Evolutionary conservation across 2,329 filamentous ascomycete genomes (phyloP).

Genomic region (Calcarisporium arbuscula): DNA sequence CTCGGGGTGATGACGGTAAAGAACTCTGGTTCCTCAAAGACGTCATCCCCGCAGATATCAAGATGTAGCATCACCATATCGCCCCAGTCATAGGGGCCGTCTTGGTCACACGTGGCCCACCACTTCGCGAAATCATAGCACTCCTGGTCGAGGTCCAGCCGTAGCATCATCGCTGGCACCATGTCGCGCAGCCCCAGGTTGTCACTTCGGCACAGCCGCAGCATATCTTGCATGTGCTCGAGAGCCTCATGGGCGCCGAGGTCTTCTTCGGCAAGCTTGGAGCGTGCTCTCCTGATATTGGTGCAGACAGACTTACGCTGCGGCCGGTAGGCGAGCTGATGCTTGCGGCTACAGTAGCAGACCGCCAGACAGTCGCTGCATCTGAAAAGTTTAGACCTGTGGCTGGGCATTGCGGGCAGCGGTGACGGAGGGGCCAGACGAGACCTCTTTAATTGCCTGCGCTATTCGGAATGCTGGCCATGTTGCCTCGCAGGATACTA

Average conservation of each 20-base stretch:
- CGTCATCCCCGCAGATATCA: constrained; percentile 30
- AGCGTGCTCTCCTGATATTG: constrained; percentile 23
- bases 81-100: constrained; percentile 13
- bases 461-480: too few species aligned
- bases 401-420: too few species aligned
- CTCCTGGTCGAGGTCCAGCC: constrained; percentile 43
- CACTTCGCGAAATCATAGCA: constrained; percentile 38
- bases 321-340: constrained; percentile 31
- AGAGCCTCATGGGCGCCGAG: constrained; percentile 26
- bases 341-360: constrained; percentile 38
- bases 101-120: constrained; percentile 15
- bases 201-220: constrained; percentile 37
- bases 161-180: constrained; percentile 35
- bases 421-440: too few species aligned
- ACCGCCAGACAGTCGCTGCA: constrained; percentile 37
- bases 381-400: too few species aligned
- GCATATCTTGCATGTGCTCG: too few species aligned
- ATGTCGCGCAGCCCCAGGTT: constrained; percentile 35
- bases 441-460: too few species aligned
- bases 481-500: too few species aligned
- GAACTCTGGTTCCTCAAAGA: constrained; percentile 27
- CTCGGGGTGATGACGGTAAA: too few species aligned
- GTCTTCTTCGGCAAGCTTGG: constrained; percentile 27
- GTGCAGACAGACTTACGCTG: constrained; percentile 35
- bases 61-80: constrained; percentile 18